phyloP scores from a whole-genome alignment of 2,329 filamentous ascomycete genomes.

The Fusarium tricinctum region DNA sequence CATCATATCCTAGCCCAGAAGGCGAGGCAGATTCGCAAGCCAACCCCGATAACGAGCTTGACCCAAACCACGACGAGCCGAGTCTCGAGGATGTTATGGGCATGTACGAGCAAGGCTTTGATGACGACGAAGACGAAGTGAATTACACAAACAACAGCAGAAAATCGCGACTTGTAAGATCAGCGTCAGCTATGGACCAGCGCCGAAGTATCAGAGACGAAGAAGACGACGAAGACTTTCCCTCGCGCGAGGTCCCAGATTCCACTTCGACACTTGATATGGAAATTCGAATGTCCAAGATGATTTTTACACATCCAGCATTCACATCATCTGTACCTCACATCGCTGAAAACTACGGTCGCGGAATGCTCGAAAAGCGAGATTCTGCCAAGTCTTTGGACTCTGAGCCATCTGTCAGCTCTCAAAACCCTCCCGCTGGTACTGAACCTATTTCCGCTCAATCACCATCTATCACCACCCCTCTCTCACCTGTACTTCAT shows the following conservation, averaged over 20 bases:
- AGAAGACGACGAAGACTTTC: constrained; percentile 41
- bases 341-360: constrained; percentile 52
- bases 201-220: constrained; percentile 26
- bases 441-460: constrained; percentile 16
- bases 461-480: constrained; percentile 25
- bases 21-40: constrained; percentile 52
- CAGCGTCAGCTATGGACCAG: constrained; percentile 53
- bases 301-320: constrained; percentile 57
- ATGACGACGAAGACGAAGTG: constrained; percentile 59
- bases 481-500: constrained; percentile 37
- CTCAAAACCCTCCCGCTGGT: constrained; percentile 40
- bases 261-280: constrained; percentile 54
- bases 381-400: constrained; percentile 67
- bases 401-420: constrained; percentile 52
- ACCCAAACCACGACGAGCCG: constrained; percentile 65
- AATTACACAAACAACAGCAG: constrained; percentile 45
- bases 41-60: constrained; percentile 50
- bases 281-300: constrained; percentile 58
- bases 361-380: constrained; percentile 57
- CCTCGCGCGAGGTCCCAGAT: constrained; percentile 32
- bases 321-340: constrained; percentile 59
- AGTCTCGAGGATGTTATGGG: constrained; percentile 78
- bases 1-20: constrained; percentile 61
- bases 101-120: constrained; percentile 76
- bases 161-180: constrained; percentile 53